Evolutionary conservation across 495 filamentous ascomycete genomes (phyloP).

Genomic region (Penicillium psychrofluorescens): DNA sequence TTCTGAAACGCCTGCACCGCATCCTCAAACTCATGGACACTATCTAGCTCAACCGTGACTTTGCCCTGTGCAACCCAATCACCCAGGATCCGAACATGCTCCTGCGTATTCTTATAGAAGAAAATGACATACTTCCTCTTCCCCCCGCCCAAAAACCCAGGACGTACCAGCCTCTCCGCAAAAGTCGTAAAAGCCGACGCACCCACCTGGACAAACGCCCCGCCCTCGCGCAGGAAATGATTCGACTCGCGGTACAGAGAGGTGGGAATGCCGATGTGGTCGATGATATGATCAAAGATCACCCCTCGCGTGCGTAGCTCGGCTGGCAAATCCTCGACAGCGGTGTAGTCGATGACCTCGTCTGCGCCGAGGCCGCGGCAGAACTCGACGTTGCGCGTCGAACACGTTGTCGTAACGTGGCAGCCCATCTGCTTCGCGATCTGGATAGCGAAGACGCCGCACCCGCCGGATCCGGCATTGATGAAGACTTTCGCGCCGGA

Average conservation of each 20-base stretch:
- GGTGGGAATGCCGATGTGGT: constrained; percentile 49
- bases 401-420: constrained; percentile 55
- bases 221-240: constrained; percentile 45
- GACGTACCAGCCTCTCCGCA: constrained; percentile 30
- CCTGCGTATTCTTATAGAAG: constrained; percentile 25
- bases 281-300: constrained; percentile 51
- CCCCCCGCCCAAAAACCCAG: constrained; percentile 58
- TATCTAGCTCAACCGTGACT: constrained; percentile 53
- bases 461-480: constrained; percentile 60
- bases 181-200: constrained; percentile 20
- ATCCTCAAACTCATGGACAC: constrained; percentile 53
- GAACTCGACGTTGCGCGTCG: constrained; percentile 48
- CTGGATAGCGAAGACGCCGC: constrained; percentile 56
- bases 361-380: constrained; percentile 57
- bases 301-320: constrained; percentile 40
- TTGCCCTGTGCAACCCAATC: constrained; percentile 56
- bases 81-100: constrained; percentile 48
- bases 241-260: constrained; percentile 50
- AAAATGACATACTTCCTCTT: constrained; percentile 46
- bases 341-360: constrained; percentile 63
- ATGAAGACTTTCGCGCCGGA: constrained; percentile 54
- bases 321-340: constrained; percentile 36
- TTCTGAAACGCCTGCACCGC: constrained; percentile 55
- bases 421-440: constrained; percentile 60
- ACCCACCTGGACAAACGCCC: constrained; percentile 53